Percentiles rank a stretch among this genome's conserved stretches.
These are phyloP conservation scores for Dactylonectria macrodidyma DNA, from an alignment of 2,329 filamentous ascomycete species.

Conservation along the genomic window DNA sequence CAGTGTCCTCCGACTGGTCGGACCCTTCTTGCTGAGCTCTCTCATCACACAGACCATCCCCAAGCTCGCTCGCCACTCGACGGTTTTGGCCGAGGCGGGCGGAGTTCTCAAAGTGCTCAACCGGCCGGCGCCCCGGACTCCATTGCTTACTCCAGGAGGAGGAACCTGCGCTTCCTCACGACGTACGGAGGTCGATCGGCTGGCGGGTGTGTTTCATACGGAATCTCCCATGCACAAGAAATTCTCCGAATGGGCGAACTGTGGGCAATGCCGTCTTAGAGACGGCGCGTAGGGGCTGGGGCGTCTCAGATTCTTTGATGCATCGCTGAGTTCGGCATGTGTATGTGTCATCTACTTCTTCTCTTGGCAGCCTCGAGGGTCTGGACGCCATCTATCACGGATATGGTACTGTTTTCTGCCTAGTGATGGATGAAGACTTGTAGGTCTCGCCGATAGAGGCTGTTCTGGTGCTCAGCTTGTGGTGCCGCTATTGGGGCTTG, in stretches of 20 bases:
- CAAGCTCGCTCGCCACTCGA: slow-evolving; percentile 33
- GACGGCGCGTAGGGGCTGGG: slow-evolving; percentile 9
- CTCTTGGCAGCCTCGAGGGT: not conserved
- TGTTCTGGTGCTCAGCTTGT: not conserved
- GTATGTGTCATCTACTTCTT: slow-evolving; percentile 6
- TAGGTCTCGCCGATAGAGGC: not conserved
- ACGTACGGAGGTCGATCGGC: slow-evolving; percentile 24
- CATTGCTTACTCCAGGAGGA: not conserved
- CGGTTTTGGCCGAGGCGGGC: slow-evolving; percentile 15
- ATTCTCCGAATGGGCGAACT: slow-evolving; percentile 33
- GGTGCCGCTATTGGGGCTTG: slow-evolving; percentile 11
- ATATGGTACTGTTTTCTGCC: not conserved
- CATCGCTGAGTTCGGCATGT: slow-evolving; percentile 16
- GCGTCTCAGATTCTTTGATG: slow-evolving; percentile 25
- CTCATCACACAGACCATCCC: slow-evolving; percentile 29
- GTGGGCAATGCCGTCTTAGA: not conserved
- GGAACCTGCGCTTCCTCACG: not conserved
- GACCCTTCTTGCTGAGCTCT: slow-evolving; percentile 17
- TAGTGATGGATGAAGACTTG: not conserved
- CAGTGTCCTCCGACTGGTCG: slow-evolving; percentile 36
- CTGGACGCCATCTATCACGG: not conserved
- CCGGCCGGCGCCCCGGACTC: not conserved
- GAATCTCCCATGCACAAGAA: slow-evolving; percentile 26
- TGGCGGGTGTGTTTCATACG: slow-evolving; percentile 37
- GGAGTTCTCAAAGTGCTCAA: slow-evolving; percentile 3